phyloP scores from a whole-genome alignment of 768 basidiomycete species.

The Termitomyces sp. region DNA sequence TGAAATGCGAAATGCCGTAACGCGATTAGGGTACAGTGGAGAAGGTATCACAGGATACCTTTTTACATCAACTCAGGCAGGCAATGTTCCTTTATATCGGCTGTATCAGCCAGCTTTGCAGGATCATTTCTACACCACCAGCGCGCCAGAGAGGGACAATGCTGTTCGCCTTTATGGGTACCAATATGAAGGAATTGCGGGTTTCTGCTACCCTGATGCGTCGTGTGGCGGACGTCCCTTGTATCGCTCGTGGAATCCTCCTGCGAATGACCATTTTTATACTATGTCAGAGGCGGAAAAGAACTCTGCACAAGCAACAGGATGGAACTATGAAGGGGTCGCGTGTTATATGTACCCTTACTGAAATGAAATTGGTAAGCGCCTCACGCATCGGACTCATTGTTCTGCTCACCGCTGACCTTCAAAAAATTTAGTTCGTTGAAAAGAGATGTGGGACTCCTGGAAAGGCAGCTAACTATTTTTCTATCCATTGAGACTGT shows the following conservation, averaged over 20 bases:
- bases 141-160: constrained; percentile 8
- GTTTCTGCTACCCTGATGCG: constrained; percentile 8
- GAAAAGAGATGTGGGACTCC: neutral
- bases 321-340: constrained; percentile 13
- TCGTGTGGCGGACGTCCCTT: constrained; percentile 12
- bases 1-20: constrained; percentile 10
- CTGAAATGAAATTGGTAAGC: neutral
- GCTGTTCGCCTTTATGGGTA: constrained; percentile 10
- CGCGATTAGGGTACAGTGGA: constrained; percentile 3
- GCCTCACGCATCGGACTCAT: too few species aligned
- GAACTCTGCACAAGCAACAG: constrained; percentile 6
- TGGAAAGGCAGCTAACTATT: neutral
- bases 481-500: neutral
- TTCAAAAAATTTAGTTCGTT: neutral
- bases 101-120: constrained; percentile 1
- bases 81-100: constrained; percentile 16
- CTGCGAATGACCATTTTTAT: constrained; percentile 19
- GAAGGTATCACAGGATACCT: constrained; percentile 15
- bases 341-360: constrained; percentile 15
- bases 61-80: constrained; percentile 3
- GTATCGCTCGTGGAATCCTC: constrained; percentile 16
- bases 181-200: constrained; percentile 12
- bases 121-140: constrained; percentile 20
- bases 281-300: constrained; percentile 15
- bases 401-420: too few species aligned